Evolutionary conservation across 129 eudicot species (phyloP).

Genomic region (Lactuca saligna): DNA sequence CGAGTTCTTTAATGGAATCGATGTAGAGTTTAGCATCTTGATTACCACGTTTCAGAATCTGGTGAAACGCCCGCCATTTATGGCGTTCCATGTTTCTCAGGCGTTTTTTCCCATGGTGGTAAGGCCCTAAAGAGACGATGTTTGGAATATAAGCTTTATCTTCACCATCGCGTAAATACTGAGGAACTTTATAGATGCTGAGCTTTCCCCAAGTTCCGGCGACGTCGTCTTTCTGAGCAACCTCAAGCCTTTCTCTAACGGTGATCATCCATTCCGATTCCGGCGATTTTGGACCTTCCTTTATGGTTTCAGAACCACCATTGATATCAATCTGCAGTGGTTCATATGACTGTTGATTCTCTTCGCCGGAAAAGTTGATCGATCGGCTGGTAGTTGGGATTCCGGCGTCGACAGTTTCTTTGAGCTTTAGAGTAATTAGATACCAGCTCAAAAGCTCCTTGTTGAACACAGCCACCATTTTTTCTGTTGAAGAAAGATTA

Average conservation of each 20-base stretch:
- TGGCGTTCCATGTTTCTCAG: conserved; percentile 75
- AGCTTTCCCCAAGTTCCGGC: conserved; percentile 68
- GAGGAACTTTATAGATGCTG: conserved; percentile 73
- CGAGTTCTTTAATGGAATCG: conserved; percentile 56
- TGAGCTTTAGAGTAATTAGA: conserved; percentile 81
- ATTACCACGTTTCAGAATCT: conserved; percentile 51
- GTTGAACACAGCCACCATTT: conserved; percentile 93
- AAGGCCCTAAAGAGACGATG: conserved; percentile 79
- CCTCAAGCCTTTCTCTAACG: conserved; percentile 58
- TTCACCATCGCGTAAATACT: conserved; percentile 61
- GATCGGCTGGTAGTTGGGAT: conserved; percentile 29
- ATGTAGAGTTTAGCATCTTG: conserved; percentile 57
- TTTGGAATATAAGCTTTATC: conserved; percentile 81
- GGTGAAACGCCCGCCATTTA: conserved; percentile 81
- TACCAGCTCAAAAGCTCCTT: conserved; percentile 93
- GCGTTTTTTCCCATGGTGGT: conserved; percentile 64
- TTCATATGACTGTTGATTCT: conserved; percentile 28
- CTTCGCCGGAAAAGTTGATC: conserved; percentile 21
- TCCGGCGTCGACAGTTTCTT: conserved; percentile 69
- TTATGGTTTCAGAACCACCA: conserved; percentile 23
- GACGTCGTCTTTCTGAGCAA: conserved; percentile 60
- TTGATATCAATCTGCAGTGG: conserved; percentile 35
- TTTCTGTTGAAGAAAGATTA: conserved; percentile 13
- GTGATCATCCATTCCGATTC: conserved; percentile 71
- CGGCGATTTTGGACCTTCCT: conserved; percentile 38